Base-by-base conservation (phyloP, 257 asterid species). In the Plantago elongata region DNA sequence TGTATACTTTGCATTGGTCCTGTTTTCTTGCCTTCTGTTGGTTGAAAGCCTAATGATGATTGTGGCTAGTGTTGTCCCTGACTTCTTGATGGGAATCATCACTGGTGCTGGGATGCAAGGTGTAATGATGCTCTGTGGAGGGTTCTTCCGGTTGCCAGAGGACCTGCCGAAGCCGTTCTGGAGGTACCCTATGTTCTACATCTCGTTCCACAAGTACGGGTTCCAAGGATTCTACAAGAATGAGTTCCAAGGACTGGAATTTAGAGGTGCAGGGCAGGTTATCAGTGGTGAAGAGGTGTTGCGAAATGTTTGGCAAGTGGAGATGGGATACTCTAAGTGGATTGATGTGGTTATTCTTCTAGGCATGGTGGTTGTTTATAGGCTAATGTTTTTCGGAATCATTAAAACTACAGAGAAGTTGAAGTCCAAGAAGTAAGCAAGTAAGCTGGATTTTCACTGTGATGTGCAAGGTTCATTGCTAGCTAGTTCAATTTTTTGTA, bases 21-120 rank as follows among this genome's bases (percentile, higher is more conserved):
- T 84, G 3, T 84, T 84, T 47, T 17, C 74, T 0, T 77, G 83
- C 37, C 76, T 79, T 84, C 69, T 84, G 81, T 50, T 84, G 7
- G 93, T 84, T 0, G 89, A 84, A 57, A 79, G 87, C 66, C 72
- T 84, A 1, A 82, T 82, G 87, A 82, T 84, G 87, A 71, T 76
- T 9, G 81, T 83, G 1, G 87, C 90, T 0, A 76, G 79, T 42
- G 16, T 81, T 9, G 84, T 83, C 54, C 82, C 86, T 7, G 67
- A 79, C 42, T 83, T 72, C 51, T 82, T 83, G 56, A 70, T 77
- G 82, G 89, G 89, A 38, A 66, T 84, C 72, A 80, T 83, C 56
- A 75, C 75, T 0, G 89, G 84, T 5, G 84, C 84, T 2, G 90
- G 84, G 42, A 72, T 81, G 15, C 87, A 78, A 45, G 87, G 85